Evolutionary conservation across 169 alveolate species (phyloP).

Genomic region (Pseudocohnilembus persalinus): DNA sequence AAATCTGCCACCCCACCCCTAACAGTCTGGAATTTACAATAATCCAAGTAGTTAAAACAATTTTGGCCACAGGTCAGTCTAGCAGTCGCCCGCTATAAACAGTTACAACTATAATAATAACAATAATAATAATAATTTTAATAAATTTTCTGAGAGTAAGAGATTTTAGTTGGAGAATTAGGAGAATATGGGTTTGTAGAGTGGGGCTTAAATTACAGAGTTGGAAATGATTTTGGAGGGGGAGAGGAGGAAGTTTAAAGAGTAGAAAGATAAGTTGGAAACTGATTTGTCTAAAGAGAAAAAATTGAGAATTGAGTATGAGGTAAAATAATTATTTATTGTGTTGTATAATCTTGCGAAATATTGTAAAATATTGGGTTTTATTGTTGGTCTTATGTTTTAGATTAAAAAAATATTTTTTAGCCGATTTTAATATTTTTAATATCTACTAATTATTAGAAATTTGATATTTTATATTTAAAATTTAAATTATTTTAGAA

Average conservation of each 20-base stretch:
- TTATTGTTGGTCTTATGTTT: too few species aligned
- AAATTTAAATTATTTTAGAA: background rate
- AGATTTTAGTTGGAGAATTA: background rate
- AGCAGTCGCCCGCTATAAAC: background rate
- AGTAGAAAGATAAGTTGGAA: constrained; percentile 12
- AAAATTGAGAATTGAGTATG: constrained; percentile 23
- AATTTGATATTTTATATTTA: background rate
- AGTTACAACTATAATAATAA: background rate
- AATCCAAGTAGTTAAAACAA: background rate
- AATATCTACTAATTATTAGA: too few species aligned
- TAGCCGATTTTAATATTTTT: too few species aligned
- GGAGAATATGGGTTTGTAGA: too few species aligned
- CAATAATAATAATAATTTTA: background rate
- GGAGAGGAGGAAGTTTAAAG: constrained; percentile 27
- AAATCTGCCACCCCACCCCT: background rate
- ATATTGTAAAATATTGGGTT: too few species aligned
- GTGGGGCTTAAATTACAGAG: constrained; percentile 21
- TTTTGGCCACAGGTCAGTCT: background rate
- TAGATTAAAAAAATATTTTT: too few species aligned
- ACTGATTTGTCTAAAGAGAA: constrained; percentile 17
- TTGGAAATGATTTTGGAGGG: constrained; percentile 24
- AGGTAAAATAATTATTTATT: background rate
- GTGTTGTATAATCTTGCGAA: too few species aligned
- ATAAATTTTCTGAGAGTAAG: background rate
- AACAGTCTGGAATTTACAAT: too few species aligned